Evolutionary conservation across 441 rosid species (phyloP).

Genomic region (Corymbia citriodora): DNA sequence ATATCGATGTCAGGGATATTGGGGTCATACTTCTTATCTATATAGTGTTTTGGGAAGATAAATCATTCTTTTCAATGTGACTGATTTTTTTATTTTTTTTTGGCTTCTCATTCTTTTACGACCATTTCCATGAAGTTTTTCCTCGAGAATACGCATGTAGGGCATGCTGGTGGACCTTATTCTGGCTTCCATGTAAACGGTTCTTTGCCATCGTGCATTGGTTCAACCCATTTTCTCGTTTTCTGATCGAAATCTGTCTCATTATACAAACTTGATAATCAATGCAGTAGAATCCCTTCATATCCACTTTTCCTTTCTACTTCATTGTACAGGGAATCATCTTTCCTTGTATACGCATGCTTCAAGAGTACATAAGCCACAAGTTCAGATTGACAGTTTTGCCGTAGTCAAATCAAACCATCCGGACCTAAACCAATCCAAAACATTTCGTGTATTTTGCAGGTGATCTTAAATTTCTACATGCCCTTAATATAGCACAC

Average conservation of each 20-base stretch:
- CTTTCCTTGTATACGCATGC: background rate
- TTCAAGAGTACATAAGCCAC: background rate
- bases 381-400: background rate
- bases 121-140: background rate
- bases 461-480: background rate
- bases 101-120: background rate
- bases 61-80: background rate
- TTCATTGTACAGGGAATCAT: background rate
- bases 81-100: background rate
- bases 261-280: background rate
- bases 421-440: background rate
- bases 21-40: background rate
- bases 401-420: background rate
- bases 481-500: constrained; percentile 42
- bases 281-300: background rate
- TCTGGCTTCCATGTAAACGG: background rate
- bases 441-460: background rate
- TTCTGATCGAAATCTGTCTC: background rate
- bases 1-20: background rate
- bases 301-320: background rate
- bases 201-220: background rate
- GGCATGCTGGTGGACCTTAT: background rate
- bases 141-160: background rate
- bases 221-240: background rate
- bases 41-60: background rate